Base-by-base conservation (phyloP, 2,329 filamentous ascomycete genomes). In the Thelonectria olida region DNA sequence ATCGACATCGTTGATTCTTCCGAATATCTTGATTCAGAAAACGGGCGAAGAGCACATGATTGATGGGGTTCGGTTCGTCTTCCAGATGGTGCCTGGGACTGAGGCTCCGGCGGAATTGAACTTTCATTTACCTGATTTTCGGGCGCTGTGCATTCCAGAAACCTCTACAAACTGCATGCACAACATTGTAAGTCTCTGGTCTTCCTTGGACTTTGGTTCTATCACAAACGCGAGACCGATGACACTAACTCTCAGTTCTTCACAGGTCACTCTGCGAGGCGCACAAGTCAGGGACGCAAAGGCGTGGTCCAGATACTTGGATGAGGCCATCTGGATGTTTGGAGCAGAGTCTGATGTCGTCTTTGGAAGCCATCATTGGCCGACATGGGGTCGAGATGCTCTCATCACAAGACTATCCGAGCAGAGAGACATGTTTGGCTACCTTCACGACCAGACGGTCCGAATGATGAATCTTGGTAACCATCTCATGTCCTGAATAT, bases 51-150 rank as follows among this genome's bases (percentile, higher is more conserved):
- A 72, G 50, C 49, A 61, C 7, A 56, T 64, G 0, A 63, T 79
- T 7, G 78, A 79, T 23, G 78, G 77, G 2, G 66, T 81, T 1
- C 52, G 67, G 19, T 74, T 82, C 13, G 63, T 74, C 2, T 81
- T 80, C 62, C 80, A 81, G 58, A 71, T 81, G 68, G 73, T 74
- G 0, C 78, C 79, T 2, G 76, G 71, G 1, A 79, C 79, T 0
- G 80, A 81, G 61, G 79, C 79, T 1, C 80, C 79, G 0, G 68
- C 78, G 0, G 79, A 81, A 64, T 71, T 82, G 61, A 78, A 79
- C 58, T 72, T 82, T 42, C 73, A 75, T 51, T 77, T 82, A 39
- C 79, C 79, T 4, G 61, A 77, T 7, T 67, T 73, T 34, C 64
- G 63, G 7, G 77, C 79, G 1, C 65, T 82, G 0, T 79, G 70